A percentile compares a stretch with the other conserved stretches of the same genome.
Evolutionary conservation across 2,329 filamentous ascomycete genomes (phyloP).

Genomic region (Aspergillus pseudoglaucus): DNA sequence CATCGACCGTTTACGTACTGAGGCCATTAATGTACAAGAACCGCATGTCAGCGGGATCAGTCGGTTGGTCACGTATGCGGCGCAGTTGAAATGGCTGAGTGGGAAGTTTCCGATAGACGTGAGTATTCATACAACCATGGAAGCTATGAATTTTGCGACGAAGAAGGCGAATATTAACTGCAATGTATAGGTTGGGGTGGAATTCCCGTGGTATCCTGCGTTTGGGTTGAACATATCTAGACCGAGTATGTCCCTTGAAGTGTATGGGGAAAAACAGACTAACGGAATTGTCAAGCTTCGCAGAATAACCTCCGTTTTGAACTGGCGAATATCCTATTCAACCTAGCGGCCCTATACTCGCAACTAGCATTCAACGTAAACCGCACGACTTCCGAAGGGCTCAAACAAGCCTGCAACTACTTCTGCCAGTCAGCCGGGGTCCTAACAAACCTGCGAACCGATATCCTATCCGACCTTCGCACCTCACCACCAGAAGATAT

Average conservation of each 20-base stretch:
- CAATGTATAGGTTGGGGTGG: slow-evolving; percentile 67
- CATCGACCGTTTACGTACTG: slow-evolving; percentile 73
- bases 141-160: neutral
- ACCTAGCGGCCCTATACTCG: slow-evolving; percentile 86
- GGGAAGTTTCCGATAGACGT: slow-evolving; percentile 96
- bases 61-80: slow-evolving; percentile 86
- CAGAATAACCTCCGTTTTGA: slow-evolving; percentile 71
- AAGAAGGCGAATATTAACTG: slow-evolving; percentile 3
- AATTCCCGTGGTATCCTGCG: slow-evolving; percentile 94
- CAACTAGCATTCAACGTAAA: slow-evolving; percentile 81
- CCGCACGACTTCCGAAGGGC: slow-evolving; percentile 68
- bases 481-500: slow-evolving; percentile 88
- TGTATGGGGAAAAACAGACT: neutral
- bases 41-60: slow-evolving; percentile 78
- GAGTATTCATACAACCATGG: slow-evolving; percentile 22
- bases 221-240: slow-evolving; percentile 81
- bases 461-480: slow-evolving; percentile 74
- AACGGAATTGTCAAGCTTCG: slow-evolving; percentile 35
- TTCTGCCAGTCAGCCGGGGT: slow-evolving; percentile 84
- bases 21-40: slow-evolving; percentile 84
- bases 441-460: slow-evolving; percentile 67
- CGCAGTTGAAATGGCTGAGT: slow-evolving; percentile 84
- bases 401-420: slow-evolving; percentile 84
- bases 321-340: slow-evolving; percentile 86
- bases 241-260: slow-evolving; percentile 41